Percentiles rank a stretch among this genome's conserved stretches.
These are phyloP conservation scores for Zygoascus tannicola DNA, from an alignment of 805 yeast genomes.

Conservation along the genomic window DNA sequence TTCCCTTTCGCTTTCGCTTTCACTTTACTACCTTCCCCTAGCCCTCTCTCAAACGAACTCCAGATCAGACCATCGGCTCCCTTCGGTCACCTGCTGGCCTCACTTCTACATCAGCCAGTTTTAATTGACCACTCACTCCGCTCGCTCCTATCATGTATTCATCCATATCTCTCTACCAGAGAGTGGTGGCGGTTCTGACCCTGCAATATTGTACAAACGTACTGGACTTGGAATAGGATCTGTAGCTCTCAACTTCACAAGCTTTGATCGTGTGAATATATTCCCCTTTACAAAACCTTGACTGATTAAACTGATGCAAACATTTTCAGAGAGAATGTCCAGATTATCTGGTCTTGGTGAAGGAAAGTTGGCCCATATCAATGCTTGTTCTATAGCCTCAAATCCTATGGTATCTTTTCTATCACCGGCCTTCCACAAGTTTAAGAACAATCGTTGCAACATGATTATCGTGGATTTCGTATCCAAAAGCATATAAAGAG, in stretches of 20 bases:
- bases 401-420: conserved; percentile 11
- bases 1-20: too few species aligned
- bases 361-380: conserved; percentile 6
- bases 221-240: conserved; percentile 21
- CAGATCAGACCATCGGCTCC: too few species aligned
- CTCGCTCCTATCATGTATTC: too few species aligned
- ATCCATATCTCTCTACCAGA: too few species aligned
- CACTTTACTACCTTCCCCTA: too few species aligned
- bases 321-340: conserved; percentile 22
- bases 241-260: conserved; percentile 15
- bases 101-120: too few species aligned
- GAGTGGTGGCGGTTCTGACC: too few species aligned
- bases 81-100: too few species aligned
- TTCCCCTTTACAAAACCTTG: conserved; percentile 31
- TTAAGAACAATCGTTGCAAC: conserved; percentile 22
- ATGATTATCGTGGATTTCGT: conserved; percentile 24
- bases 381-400: conserved; percentile 11
- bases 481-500: conserved; percentile 22
- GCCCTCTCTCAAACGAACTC: too few species aligned
- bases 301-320: conserved; percentile 26
- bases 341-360: neutral
- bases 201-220: too few species aligned
- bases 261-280: conserved; percentile 19
- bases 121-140: too few species aligned
- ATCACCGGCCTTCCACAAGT: conserved; percentile 10